Base-by-base conservation (phyloP, 768 basidiomycete genomes). In the Macrocybe gigantea region DNA sequence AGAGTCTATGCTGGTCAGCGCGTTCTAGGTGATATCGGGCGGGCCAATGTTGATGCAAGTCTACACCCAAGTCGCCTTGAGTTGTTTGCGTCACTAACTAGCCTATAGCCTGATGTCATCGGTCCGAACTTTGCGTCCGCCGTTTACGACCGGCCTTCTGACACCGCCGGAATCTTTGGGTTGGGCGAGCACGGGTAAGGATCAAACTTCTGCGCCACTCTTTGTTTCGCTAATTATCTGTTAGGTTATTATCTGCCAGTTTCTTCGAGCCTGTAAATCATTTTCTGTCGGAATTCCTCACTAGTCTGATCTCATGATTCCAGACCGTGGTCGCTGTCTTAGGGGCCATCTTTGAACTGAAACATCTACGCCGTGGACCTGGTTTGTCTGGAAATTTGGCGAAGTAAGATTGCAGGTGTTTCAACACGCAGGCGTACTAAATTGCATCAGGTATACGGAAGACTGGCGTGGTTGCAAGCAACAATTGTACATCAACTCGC, bases 301-400 rank as follows among this genome's bases (percentile, higher is more conserved):
- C 3, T 22, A 22, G 40, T 9, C 35, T 53, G 11, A 50, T 10
- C 34, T 45, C 38, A 14, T 9, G 43, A 32, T 11, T 42, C 7
- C 47, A 78, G 76, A 69, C 73, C 30, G 71, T 70, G 3, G 69
- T 77, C 29, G 59, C 60, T 30, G 64, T 77, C 15, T 53, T 83
- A 14, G 63, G 67, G 2, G 64, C 61, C 5, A 69, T 83, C 37
- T 71, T 81, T 48, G 62, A 62, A 32, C 60, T 78, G 48, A 68
- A 71, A 44, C 57, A 68, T 14, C 41, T 82, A 32, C 56, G 60
- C 41, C 62, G 69, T 15, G 72, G 58, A 4, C 61, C 67, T 30
- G 70, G 68, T 1, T 52, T 53, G 11, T 68, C 68, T 11, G 78
- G 77, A 13, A 46, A 51, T 6, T 62, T 78, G 44, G 65, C 69